Base-by-base conservation (phyloP, 768 basidiomycete species). In the Podaxis sp. region DNA sequence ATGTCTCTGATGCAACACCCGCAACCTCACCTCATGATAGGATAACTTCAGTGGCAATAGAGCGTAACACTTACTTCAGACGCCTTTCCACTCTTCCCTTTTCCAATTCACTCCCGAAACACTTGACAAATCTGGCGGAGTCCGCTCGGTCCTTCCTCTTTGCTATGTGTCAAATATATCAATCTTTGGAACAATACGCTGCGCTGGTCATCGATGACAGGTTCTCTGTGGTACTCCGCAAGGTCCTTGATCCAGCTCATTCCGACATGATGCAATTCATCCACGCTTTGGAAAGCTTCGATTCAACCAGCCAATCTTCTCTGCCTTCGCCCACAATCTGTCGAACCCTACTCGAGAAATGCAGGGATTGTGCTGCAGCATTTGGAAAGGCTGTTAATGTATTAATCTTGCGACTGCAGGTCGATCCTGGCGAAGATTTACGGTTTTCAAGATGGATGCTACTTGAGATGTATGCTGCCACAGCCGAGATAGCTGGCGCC, bases 141-240 rank as follows among this genome's bases (percentile, higher is more conserved):
- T 88, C 90, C n/a, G 88, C 93, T 51, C 89, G 97, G 27, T 94
- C 92, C 24, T 88, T 98, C 61, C 82, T 98, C 41, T 98, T 97
- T 71, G 90, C 94, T 2, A 81, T 94, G 65, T 93, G 92, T 46
- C 96, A 98, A 74, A 85, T 98, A 47, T 91, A 96, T 71, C 87
- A 94, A 67, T 87, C 93, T 0, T 77, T 99, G 47, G 88, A 92
- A 56, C 92, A 96, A 68, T 96, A 95, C 74, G 88, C 89, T 38
- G 81, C 89, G 22, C 90, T 91, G 65, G 89, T 90, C 33, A 85
- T 88, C 64, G 89, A 94, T 69, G 93, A 96, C 57, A 85, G 92
- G 22, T 80, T 95, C 27, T 86, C 93, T 4, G 85, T 88, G 3
- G 84, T 93, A 6, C 81, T 98, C 62, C 80, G 85, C 52, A 92